phyloP scores from a whole-genome alignment of 768 basidiomycete genomes.

The Mycena vulgaris region DNA sequence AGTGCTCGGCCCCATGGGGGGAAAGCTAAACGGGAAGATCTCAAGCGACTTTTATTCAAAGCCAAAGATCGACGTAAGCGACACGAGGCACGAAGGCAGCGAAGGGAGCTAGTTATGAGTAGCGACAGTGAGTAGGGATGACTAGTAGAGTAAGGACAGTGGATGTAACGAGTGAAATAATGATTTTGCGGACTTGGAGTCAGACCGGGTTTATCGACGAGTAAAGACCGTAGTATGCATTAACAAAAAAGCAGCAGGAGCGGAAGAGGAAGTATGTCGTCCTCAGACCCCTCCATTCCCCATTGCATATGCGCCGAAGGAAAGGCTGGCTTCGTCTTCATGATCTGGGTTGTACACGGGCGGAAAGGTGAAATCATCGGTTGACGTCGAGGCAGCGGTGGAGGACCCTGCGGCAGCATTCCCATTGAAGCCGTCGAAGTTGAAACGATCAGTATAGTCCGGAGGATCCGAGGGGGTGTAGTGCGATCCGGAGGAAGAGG shows the following conservation, averaged over 20 bases:
- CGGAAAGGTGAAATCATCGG: background rate
- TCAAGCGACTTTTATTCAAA: slow-evolving; percentile 15
- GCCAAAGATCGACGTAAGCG: background rate
- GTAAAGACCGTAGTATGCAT: background rate
- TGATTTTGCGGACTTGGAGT: background rate
- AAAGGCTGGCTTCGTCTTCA: background rate
- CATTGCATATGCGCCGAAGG: too few species aligned
- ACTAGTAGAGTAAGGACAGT: background rate
- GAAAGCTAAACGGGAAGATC: too few species aligned
- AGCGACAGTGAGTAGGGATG: background rate
- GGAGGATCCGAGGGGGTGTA: background rate
- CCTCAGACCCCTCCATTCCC: too few species aligned
- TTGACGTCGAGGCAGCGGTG: background rate
- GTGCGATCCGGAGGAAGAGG: background rate
- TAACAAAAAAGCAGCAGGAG: background rate
- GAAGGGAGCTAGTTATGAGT: slow-evolving; percentile 4
- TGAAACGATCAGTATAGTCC: background rate
- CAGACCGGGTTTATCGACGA: slow-evolving; percentile 4
- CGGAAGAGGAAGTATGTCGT: background rate
- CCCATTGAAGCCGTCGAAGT: slow-evolving; percentile 1
- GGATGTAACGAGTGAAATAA: background rate
- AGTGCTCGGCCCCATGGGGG: background rate
- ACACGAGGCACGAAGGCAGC: background rate
- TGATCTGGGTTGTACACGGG: background rate
- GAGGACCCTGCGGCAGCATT: slow-evolving; percentile 4